Evolutionary conservation across 805 yeast genomes (phyloP).

Genomic region (Clavispora fructus): DNA sequence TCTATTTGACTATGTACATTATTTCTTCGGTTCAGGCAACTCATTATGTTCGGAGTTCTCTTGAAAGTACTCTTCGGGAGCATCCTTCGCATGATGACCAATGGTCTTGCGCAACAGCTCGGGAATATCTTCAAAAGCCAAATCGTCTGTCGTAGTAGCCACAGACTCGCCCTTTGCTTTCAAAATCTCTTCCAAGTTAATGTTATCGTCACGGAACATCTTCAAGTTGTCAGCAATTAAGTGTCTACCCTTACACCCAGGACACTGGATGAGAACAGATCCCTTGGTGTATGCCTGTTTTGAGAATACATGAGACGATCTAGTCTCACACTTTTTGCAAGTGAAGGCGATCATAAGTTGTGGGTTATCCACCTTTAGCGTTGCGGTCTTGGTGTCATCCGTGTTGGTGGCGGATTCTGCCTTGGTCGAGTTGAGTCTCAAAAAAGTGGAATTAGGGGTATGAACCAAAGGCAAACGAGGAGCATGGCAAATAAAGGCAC

Average conservation of each 20-base stretch:
- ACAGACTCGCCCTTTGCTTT: slow-evolving; percentile 72
- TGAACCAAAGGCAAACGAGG: neutral
- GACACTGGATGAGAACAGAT: slow-evolving; percentile 85
- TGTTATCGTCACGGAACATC: slow-evolving; percentile 72
- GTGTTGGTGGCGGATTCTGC: neutral
- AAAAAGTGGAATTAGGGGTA: neutral
- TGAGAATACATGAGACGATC: slow-evolving; percentile 87
- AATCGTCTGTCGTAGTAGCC: slow-evolving; percentile 57
- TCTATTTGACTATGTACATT: neutral
- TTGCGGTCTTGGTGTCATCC: neutral
- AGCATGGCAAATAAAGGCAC: neutral
- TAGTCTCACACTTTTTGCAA: slow-evolving; percentile 76
- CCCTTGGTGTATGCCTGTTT: slow-evolving; percentile 88
- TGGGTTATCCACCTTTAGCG: slow-evolving; percentile 63
- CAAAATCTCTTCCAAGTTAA: slow-evolving; percentile 77
- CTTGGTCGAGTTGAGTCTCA: neutral
- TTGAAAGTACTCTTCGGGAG: slow-evolving; percentile 41
- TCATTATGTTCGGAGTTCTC: slow-evolving; percentile 5
- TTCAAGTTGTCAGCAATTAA: slow-evolving; percentile 71
- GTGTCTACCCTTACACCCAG: slow-evolving; percentile 84
- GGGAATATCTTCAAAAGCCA: slow-evolving; percentile 66
- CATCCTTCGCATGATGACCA: slow-evolving; percentile 67
- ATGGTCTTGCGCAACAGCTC: slow-evolving; percentile 44
- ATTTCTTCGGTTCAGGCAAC: slow-evolving; percentile 1
- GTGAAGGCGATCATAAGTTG: slow-evolving; percentile 86